Evolutionary conservation across 345 rosid species (phyloP).

Genomic region (Brassica juncea): DNA sequence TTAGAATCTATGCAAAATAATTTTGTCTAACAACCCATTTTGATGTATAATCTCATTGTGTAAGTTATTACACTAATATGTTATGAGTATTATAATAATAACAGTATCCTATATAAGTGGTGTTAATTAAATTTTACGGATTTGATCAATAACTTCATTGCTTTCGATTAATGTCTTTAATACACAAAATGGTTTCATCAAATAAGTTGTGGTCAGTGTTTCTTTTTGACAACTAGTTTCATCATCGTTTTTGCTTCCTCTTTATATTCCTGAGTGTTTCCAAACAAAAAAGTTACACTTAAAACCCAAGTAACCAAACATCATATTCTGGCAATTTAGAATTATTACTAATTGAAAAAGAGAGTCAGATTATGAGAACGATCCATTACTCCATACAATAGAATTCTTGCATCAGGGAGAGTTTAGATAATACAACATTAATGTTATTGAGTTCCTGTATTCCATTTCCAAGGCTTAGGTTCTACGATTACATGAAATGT

Average conservation of each 20-base stretch:
- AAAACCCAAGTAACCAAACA: too few relatives aligned
- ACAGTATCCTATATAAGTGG: neutral
- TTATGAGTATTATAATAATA: constrained; percentile 9
- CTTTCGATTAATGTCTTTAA: constrained; percentile 10
- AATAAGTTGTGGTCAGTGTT: constrained; percentile 6
- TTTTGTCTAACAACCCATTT: constrained; percentile 26
- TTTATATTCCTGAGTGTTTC: constrained; percentile 50
- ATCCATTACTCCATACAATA: too few relatives aligned
- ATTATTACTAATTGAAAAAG: too few relatives aligned
- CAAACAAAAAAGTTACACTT: too few relatives aligned
- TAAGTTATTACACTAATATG: constrained; percentile 29
- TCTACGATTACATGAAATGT: too few relatives aligned
- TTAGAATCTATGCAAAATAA: constrained; percentile 10
- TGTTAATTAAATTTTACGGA: neutral
- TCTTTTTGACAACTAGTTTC: constrained; percentile 22
- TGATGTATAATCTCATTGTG: constrained; percentile 31
- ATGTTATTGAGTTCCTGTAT: too few relatives aligned
- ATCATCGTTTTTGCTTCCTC: constrained; percentile 43
- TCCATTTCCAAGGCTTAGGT: too few relatives aligned
- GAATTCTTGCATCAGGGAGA: too few relatives aligned
- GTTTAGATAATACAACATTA: too few relatives aligned
- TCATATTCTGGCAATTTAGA: too few relatives aligned
- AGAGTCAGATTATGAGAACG: too few relatives aligned
- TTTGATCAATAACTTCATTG: constrained; percentile 4
- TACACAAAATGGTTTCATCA: constrained; percentile 21